Conservation (phyloP, 2,329 filamentous ascomycete species). For the Colletotrichum sp. region DNA sequence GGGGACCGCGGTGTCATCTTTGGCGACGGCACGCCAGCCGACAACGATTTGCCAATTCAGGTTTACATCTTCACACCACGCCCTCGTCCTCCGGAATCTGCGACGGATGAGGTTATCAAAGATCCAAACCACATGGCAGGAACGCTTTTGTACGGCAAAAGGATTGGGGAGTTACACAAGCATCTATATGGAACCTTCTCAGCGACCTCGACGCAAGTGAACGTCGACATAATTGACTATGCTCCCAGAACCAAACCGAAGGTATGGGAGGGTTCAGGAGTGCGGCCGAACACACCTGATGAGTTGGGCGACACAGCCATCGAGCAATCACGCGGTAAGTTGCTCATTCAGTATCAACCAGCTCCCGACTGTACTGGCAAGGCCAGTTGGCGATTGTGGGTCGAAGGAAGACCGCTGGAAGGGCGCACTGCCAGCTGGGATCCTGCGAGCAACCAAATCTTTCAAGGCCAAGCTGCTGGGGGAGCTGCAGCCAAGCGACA, state of each 20-base stretch:
- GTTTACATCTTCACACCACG: not conserved
- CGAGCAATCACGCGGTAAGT: not conserved
- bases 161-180: accelerated
- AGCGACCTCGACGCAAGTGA: not conserved
- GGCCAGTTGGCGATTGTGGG: not conserved
- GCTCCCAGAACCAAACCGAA: accelerated
- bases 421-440: slow-evolving; percentile 1
- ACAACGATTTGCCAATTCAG: not conserved
- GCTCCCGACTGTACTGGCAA: not conserved
- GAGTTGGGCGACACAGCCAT: accelerated
- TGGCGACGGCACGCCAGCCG: not conserved
- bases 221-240: not conserved
- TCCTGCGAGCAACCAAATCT: not conserved
- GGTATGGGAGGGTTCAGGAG: not conserved
- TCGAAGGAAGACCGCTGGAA: slow-evolving; percentile 31
- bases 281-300: accelerated
- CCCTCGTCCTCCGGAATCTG: too few relatives aligned
- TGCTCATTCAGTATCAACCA: not conserved
- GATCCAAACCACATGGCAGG: not conserved
- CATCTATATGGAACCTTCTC: not conserved
- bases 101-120: too few relatives aligned
- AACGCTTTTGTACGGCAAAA: accelerated
- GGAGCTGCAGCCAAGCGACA: not conserved
- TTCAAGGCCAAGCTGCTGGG: not conserved
- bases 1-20: not conserved